Base-by-base conservation (phyloP, 495 filamentous ascomycete species). In the Elasticomyces elasticus region DNA sequence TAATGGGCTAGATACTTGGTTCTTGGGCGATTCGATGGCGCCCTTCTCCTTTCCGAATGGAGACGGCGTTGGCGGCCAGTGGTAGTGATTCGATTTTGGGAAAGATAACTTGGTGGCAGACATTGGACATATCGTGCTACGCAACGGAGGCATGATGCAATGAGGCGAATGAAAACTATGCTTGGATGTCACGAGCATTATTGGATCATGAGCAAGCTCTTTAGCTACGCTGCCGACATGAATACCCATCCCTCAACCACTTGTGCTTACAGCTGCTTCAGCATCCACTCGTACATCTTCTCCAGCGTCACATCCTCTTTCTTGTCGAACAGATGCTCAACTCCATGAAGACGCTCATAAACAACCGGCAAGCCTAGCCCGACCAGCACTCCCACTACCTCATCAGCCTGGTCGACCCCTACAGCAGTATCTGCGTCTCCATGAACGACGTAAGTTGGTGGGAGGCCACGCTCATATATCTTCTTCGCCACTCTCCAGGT, bases 21-120 rank as follows among this genome's bases (percentile, higher is more conserved):
- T 61, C 30, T 25, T 61, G 33, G 58, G 58, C 1, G 58, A 60
- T 52, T 15, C 27, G 15, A 52, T 56, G 52, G 58, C 52, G 58
- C 53, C 58, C 5, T 60, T 60, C 25, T 5, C 5, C 2, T 40
- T 40, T 40, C 35, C 35, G 27, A 52, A 42, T 52, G 58, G 58
- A 19, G 56, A 54, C 26, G 25, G 13, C 7, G 48, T 24, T 51
- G 48, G 48, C 13, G 48, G 24, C 5, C 35, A 40, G 35, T 40
- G 35, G 35, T 40, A 40, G 35, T n/a, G n/a, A n/a, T n/a, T n/a
- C n/a, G n/a, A 17, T 5, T 15, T 2, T 40, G 35, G 42, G 40
- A 43, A 43, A 7, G 40, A n/a, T n/a, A n/a, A n/a, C n/a, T n/a
- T n/a, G n/a, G n/a, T n/a, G n/a, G n/a, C n/a, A n/a, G n/a, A n/a